A percentile compares a stretch with the other conserved stretches of the same genome.
Conservation (phyloP, 148 eudicot genomes). For the Nepenthes gracilis region DNA sequence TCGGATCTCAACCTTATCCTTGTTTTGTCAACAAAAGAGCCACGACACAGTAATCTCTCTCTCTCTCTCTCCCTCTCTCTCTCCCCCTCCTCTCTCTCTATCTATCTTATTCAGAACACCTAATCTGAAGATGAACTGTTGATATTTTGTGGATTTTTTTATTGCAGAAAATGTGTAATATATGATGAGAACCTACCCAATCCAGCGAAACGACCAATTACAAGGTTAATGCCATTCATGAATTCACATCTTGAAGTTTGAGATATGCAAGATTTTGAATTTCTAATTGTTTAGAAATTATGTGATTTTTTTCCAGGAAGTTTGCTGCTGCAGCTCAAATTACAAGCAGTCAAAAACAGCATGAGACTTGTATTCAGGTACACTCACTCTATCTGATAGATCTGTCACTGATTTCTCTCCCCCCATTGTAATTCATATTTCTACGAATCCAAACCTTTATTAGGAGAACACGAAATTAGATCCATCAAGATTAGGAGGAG, state of each 20-base stretch:
- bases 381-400: background rate
- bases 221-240: slow-evolving; percentile 23
- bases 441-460: background rate
- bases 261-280: background rate
- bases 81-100: background rate
- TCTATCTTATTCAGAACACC: background rate
- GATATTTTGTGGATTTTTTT: background rate
- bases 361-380: slow-evolving; percentile 13
- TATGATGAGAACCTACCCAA: slow-evolving; percentile 22
- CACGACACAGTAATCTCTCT: slow-evolving; percentile 20
- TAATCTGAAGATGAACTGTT: background rate
- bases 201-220: slow-evolving; percentile 32
- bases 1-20: slow-evolving; percentile 31
- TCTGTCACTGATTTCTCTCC: background rate
- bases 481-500: slow-evolving; percentile 18
- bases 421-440: background rate
- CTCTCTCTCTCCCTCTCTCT: background rate
- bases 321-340: slow-evolving; percentile 29
- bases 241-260: background rate
- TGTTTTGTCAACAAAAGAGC: slow-evolving; percentile 35
- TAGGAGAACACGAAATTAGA: slow-evolving; percentile 23
- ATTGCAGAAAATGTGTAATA: slow-evolving; percentile 19
- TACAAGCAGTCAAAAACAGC: slow-evolving; percentile 17
- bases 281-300: slow-evolving; percentile 2
- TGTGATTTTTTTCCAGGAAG: slow-evolving; percentile 18